A percentile compares a stretch with the other conserved stretches of the same genome.
Evolutionary conservation across 345 rosid genomes (phyloP).

Genomic region (Erodium maritimum): DNA sequence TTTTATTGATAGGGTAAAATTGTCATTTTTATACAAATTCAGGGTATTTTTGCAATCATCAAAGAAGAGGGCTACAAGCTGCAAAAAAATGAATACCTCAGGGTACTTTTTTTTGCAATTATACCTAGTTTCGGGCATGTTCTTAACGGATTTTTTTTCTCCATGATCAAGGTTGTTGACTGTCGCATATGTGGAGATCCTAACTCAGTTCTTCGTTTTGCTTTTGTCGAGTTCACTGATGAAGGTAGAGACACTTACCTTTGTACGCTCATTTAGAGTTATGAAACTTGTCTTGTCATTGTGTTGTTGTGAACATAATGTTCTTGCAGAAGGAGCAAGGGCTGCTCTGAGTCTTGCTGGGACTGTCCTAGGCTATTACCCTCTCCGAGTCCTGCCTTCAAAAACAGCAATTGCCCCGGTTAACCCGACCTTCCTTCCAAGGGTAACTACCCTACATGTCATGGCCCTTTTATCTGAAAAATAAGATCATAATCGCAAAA

Average conservation of each 20-base stretch:
- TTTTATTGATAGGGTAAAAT: too few relatives aligned
- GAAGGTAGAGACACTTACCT: constrained; percentile 48
- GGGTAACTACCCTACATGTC: constrained; percentile 35
- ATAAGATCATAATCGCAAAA: too few relatives aligned
- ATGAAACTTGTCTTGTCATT: neutral
- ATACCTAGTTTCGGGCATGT: constrained; percentile 3
- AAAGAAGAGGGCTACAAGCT: too few relatives aligned
- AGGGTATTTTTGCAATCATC: too few relatives aligned
- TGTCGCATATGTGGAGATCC: constrained; percentile 97
- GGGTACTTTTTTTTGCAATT: too few relatives aligned
- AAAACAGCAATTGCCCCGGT: constrained; percentile 99
- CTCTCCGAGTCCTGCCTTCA: constrained; percentile 89
- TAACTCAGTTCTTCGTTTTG: constrained; percentile 83
- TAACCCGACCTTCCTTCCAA: constrained; percentile 92
- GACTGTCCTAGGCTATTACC: constrained; percentile 84
- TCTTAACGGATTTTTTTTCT: neutral
- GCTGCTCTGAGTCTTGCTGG: constrained; percentile 82
- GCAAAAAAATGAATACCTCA: too few relatives aligned
- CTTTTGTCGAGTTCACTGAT: constrained; percentile 83
- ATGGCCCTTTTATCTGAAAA: neutral
- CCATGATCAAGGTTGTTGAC: constrained; percentile 47
- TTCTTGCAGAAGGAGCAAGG: constrained; percentile 66
- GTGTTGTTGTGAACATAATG: neutral
- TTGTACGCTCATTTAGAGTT: neutral
- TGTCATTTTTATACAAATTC: too few relatives aligned